These are phyloP conservation scores for Cytospora piceae DNA, from an alignment of 2,329 filamentous ascomycete species.

Conservation along the genomic window DNA sequence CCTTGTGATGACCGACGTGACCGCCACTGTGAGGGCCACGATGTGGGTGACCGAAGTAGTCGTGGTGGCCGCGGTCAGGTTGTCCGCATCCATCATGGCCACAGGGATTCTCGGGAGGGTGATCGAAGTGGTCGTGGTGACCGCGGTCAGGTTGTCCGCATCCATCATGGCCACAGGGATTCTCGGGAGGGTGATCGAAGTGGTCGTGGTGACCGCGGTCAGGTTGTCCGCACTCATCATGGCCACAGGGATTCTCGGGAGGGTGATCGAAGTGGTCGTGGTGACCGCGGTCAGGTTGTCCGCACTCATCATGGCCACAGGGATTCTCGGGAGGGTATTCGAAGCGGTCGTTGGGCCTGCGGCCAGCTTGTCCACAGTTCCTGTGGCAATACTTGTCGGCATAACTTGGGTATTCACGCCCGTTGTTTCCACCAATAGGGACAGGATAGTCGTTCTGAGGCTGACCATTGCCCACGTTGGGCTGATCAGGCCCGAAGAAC, in stretches of 20 bases:
- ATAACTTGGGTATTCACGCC: background rate
- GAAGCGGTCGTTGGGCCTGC: no score
- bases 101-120: background rate
- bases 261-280: background rate
- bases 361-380: background rate
- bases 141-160: background rate
- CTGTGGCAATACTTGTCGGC: background rate
- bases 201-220: background rate
- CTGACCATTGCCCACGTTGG: background rate
- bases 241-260: background rate
- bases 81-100: no score
- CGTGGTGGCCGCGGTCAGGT: background rate
- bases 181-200: background rate
- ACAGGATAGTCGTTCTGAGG: conserved; percentile 5
- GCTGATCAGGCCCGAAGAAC: background rate
- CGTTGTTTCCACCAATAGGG: background rate
- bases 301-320: conserved; percentile 5
- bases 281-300: background rate
- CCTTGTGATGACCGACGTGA: background rate
- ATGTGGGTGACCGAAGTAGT: background rate
- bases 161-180: background rate
- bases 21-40: background rate
- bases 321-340: background rate
- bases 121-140: background rate
- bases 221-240: background rate